These are phyloP conservation scores for Leccinum huronense DNA, from an alignment of 1,284 basidiomycete species.

Conservation along the genomic window DNA sequence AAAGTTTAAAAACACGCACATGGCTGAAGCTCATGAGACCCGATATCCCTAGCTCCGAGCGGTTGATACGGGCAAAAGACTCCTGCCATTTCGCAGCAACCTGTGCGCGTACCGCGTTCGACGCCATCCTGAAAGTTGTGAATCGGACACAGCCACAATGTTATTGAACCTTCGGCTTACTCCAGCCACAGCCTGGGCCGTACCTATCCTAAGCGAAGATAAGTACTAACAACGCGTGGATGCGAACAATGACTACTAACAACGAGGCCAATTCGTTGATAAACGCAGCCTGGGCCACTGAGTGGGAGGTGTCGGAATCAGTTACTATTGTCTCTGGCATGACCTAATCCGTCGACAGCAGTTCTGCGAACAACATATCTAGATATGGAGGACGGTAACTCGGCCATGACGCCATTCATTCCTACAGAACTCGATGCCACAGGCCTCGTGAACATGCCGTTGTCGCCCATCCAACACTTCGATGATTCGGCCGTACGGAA, in stretches of 20 bases:
- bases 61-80: conserved; percentile 63
- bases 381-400: conserved; percentile 19
- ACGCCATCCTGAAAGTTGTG: conserved; percentile 42
- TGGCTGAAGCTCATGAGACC: conserved; percentile 66
- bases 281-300: background rate
- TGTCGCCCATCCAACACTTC: conserved; percentile 2
- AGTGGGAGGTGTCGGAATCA: background rate
- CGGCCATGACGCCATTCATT: conserved; percentile 24
- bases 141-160: conserved; percentile 26
- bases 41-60: conserved; percentile 57
- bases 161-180: background rate
- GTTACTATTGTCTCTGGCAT: conserved; percentile 1
- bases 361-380: background rate
- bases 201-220: background rate
- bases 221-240: background rate
- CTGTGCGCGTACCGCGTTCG: conserved; percentile 55
- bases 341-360: conserved; percentile 13
- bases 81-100: conserved; percentile 73
- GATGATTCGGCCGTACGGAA: conserved; percentile 11
- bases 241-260: background rate
- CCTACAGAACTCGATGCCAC: conserved; percentile 24
- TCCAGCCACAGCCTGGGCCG: background rate
- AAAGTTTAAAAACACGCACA: conserved; percentile 37
- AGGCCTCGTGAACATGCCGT: conserved; percentile 1
- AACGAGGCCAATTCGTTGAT: background rate